Percentiles rank a stretch among this genome's conserved stretches.
Conservation (phyloP, 139 green algal genomes). For the Tetradesmus lagerheimii region DNA sequence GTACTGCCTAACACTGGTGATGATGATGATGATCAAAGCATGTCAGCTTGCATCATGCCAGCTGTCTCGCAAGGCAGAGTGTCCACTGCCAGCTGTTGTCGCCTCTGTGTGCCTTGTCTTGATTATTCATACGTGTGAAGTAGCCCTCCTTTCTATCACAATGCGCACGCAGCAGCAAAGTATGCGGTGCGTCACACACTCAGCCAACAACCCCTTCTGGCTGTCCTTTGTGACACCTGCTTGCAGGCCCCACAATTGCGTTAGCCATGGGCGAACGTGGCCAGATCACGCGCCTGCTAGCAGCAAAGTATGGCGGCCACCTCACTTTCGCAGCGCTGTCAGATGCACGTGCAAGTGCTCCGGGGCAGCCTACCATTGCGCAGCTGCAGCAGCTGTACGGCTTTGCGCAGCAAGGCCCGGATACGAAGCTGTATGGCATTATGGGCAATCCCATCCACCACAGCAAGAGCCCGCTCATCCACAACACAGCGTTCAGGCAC, state of each 20-base stretch:
- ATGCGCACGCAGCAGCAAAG: too few relatives aligned
- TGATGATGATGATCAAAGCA: too few relatives aligned
- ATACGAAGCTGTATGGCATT: constrained; percentile 87
- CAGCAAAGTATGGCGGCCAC: constrained; percentile 94
- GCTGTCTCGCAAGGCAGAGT: too few relatives aligned
- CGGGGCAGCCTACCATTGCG: constrained; percentile 80
- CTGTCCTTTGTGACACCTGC: neutral
- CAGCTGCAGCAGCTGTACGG: constrained; percentile 53
- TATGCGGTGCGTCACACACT: too few relatives aligned
- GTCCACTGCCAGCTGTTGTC: too few relatives aligned
- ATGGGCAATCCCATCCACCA: constrained; percentile 94
- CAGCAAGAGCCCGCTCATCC: constrained; percentile 87
- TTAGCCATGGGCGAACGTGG: constrained; percentile 95
- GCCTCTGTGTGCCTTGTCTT: too few relatives aligned
- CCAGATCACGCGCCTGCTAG: constrained; percentile 87
- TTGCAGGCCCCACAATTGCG: constrained; percentile 85
- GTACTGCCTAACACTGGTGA: neutral
- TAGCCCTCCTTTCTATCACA: too few relatives aligned
- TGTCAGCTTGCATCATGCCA: too few relatives aligned
- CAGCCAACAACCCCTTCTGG: too few relatives aligned
- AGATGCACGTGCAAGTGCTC: constrained; percentile 70
- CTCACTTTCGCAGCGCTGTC: constrained; percentile 95
- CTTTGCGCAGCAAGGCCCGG: constrained; percentile 69
- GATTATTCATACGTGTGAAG: too few relatives aligned
- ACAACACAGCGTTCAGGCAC: constrained; percentile 89